phyloP scores from a whole-genome alignment of 2,329 filamentous ascomycete genomes.

The Penicillium hordei region DNA sequence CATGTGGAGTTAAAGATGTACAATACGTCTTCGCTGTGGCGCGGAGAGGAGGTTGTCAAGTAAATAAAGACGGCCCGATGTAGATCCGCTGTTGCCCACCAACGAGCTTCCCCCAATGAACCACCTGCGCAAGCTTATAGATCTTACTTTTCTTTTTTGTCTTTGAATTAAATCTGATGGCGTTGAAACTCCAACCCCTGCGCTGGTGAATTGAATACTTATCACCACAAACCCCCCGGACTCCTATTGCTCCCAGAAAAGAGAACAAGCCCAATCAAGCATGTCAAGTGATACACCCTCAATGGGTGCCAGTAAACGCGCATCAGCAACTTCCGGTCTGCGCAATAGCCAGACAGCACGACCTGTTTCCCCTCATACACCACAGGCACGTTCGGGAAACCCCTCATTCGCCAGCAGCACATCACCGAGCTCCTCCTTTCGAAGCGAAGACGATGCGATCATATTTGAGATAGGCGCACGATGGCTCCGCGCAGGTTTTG shows the following conservation, averaged over 20 bases:
- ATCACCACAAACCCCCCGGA: constrained; percentile 1
- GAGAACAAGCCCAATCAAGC: constrained; percentile 14
- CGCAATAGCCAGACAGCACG: constrained; percentile 33
- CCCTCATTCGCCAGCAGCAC: constrained; percentile 56
- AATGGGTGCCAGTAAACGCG: constrained; percentile 27
- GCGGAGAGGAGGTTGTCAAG: constrained; percentile 19
- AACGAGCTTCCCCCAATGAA: constrained; percentile 7
- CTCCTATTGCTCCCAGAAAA: constrained; percentile 11
- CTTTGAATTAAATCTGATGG: constrained; percentile 11
- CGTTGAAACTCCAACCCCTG: background rate
- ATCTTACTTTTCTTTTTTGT: background rate
- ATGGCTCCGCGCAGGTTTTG: constrained; percentile 78
- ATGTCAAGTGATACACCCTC: constrained; percentile 25
- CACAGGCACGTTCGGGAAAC: constrained; percentile 51
- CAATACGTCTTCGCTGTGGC: background rate
- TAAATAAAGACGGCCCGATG: constrained; percentile 37
- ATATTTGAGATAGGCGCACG: constrained; percentile 81
- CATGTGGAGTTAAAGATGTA: constrained; percentile 13
- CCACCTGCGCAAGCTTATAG: background rate
- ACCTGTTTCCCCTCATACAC: constrained; percentile 61
- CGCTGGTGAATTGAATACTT: constrained; percentile 9
- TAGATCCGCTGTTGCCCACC: constrained; percentile 33
- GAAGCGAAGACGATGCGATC: constrained; percentile 78
- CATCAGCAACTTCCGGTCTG: constrained; percentile 28
- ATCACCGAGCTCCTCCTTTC: constrained; percentile 58